Evolutionary conservation across 2,329 filamentous ascomycete species (phyloP).

Genomic region (Aotearoamyces nothofagi): DNA sequence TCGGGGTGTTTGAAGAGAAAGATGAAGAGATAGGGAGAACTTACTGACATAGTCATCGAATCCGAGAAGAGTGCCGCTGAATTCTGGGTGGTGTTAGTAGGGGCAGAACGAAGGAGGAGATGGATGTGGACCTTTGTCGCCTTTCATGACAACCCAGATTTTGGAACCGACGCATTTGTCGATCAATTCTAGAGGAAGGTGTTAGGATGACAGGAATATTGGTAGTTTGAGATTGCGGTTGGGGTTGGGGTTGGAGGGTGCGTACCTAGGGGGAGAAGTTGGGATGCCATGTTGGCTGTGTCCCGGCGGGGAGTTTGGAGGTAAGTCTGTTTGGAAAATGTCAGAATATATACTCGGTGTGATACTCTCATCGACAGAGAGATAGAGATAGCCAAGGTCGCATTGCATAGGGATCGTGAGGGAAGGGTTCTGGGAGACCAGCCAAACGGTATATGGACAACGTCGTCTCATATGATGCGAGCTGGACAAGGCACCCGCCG

Average conservation of each 20-base stretch:
- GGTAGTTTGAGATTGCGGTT: slow-evolving; percentile 4
- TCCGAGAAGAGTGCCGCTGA: slow-evolving; percentile 82
- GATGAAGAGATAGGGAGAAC: slow-evolving; percentile 28
- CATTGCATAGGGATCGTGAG: too few relatives aligned
- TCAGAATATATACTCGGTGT: too few relatives aligned
- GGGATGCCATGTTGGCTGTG: slow-evolving; percentile 49
- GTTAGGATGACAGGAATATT: slow-evolving; percentile 14
- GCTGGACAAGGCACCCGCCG: too few relatives aligned
- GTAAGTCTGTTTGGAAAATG: too few relatives aligned
- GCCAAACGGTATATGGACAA: too few relatives aligned
- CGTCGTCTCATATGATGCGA: too few relatives aligned
- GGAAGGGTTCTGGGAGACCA: too few relatives aligned
- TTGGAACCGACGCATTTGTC: slow-evolving; percentile 96
- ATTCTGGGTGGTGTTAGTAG: slow-evolving; percentile 46
- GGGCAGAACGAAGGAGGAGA: background rate
- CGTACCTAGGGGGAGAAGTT: slow-evolving; percentile 57
- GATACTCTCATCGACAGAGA: too few relatives aligned
- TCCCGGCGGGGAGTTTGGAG: too few relatives aligned
- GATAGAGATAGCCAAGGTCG: too few relatives aligned
- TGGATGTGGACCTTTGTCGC: slow-evolving; percentile 68
- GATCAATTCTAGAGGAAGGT: slow-evolving; percentile 62
- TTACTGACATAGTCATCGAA: slow-evolving; percentile 99
- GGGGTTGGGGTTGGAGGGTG: slow-evolving; percentile 4
- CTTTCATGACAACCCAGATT: slow-evolving; percentile 99
- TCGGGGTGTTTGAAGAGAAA: background rate